Conservation (phyloP, 2,329 filamentous ascomycete species). For the Coniochaeta ligniaria region DNA sequence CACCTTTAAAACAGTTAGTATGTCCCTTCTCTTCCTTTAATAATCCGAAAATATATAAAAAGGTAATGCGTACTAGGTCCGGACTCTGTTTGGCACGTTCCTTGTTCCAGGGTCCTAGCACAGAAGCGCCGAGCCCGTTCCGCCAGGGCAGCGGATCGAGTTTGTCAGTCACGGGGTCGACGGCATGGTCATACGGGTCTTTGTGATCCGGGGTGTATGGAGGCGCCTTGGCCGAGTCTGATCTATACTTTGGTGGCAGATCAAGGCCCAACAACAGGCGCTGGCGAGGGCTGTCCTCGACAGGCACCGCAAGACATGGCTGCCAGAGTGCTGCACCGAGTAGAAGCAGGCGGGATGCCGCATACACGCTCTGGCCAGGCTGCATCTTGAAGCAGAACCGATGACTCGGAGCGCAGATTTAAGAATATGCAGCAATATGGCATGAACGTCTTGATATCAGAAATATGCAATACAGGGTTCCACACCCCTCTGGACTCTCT, state of each 20-base stretch:
- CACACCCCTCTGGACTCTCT: not conserved
- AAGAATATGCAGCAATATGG: not conserved
- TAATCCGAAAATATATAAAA: too few relatives aligned
- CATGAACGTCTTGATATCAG: not conserved
- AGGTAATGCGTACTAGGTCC: too few relatives aligned
- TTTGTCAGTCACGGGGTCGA: conserved; percentile 52
- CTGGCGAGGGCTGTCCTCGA: conserved; percentile 46
- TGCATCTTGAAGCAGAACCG: not conserved
- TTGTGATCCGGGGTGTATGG: conserved; percentile 54
- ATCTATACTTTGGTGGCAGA: conserved; percentile 35
- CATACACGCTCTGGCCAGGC: not conserved
- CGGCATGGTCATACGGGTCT: conserved; percentile 55
- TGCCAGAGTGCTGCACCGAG: conserved; percentile 12
- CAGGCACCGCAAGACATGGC: conserved; percentile 15
- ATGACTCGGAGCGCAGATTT: not conserved
- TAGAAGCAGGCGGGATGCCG: conserved; percentile 5
- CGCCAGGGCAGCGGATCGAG: conserved; percentile 60
- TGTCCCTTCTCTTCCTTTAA: too few relatives aligned
- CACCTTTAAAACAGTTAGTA: too few relatives aligned
- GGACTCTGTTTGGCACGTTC: conserved; percentile 63
- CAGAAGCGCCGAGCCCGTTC: conserved; percentile 56
- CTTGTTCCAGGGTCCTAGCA: conserved; percentile 63
- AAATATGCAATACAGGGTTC: not conserved
- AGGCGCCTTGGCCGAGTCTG: conserved; percentile 19
- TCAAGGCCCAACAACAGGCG: conserved; percentile 42